Base-by-base conservation (phyloP, 257 asterid genomes). In the Jaltomata sinuosa region DNA sequence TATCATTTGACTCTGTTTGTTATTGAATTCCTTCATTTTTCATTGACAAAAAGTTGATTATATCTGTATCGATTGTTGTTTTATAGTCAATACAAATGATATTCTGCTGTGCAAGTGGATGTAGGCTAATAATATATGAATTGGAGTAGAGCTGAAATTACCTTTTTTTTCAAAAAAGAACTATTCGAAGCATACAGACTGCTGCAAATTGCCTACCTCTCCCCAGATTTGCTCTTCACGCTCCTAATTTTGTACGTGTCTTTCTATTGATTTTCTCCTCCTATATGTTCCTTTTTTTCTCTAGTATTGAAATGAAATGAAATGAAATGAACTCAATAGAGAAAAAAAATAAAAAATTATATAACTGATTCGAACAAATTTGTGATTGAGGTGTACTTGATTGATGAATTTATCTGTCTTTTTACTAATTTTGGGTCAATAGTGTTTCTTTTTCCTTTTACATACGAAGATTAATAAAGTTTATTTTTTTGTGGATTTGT, bases 161-260 rank as follows among this genome's bases (percentile, higher is more conserved):
- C 54, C 34, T 71, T 71, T 4, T 67, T 19, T n/a, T 3, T 6
- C 2, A 11, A 27, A 62, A 6, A 1, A 1, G 38, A 64, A n/a
- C 74, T 32, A 71, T 92, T 85, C 90, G 95, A 81, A 86, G 90
- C 59, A 14, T 91, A 62, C 89, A 84, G 85, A 86, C 92, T 57
- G 84, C 91, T 8, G 90, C 87, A 1, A 85, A 18, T 0, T 84
- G 86, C 79, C 98, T 97, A 64, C 93, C 89, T 47, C 94, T 92
- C 85, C 88, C 87, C 67, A 88, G 85, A 80, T 87, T 92, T 83
- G 77, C 87, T 80, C 94, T 93, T 47, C 94, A 64, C 3, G 85
- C 97, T 79, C 97, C 98, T 5, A 92, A 91, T 52, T 49, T 81
- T 18, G 98, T 94, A 89, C 85, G 90, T 84, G 72, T 84, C 59